Evolutionary conservation across 345 rosid species (phyloP).

Genomic region (Ailanthus altissimus): DNA sequence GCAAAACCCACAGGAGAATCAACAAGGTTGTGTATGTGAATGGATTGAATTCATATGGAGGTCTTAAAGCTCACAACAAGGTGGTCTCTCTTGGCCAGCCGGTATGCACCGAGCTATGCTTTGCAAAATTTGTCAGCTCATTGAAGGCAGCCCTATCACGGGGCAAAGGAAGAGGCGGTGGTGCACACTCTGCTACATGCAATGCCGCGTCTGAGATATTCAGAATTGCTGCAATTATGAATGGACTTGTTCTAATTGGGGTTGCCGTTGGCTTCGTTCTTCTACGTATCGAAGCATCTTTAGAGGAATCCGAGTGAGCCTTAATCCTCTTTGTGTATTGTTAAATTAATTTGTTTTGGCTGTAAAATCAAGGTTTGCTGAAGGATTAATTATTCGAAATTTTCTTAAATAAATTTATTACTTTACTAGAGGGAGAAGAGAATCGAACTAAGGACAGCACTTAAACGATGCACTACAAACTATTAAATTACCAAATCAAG

Average conservation of each 20-base stretch:
- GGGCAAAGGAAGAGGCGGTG: constrained; percentile 33
- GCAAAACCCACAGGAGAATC: constrained; percentile 27
- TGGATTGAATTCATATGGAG: constrained; percentile 42
- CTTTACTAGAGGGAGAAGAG: too few relatives aligned
- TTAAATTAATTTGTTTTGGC: neutral
- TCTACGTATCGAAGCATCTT: constrained; percentile 50
- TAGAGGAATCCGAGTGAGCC: constrained; percentile 55
- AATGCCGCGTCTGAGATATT: constrained; percentile 51
- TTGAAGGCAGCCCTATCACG: constrained; percentile 15
- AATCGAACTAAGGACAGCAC: too few relatives aligned
- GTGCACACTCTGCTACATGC: constrained; percentile 49
- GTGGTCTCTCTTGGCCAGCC: constrained; percentile 43
- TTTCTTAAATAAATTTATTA: neutral
- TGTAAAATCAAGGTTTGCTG: constrained; percentile 1
- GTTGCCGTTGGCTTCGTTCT: constrained; percentile 67
- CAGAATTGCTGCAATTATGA: constrained; percentile 58
- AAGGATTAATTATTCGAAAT: neutral
- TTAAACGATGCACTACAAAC: too few relatives aligned
- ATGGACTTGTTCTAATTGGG: constrained; percentile 58
- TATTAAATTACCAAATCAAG: too few relatives aligned
- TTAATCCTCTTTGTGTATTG: neutral
- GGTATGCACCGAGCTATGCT: constrained; percentile 38
- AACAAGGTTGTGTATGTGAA: constrained; percentile 36
- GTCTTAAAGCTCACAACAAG: constrained; percentile 49
- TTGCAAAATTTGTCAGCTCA: constrained; percentile 38